A percentile compares a stretch with the other conserved stretches of the same genome.
These are phyloP conservation scores for Phlebiopsis flavidoalba DNA, from an alignment of 768 basidiomycete genomes.

Conservation along the genomic window DNA sequence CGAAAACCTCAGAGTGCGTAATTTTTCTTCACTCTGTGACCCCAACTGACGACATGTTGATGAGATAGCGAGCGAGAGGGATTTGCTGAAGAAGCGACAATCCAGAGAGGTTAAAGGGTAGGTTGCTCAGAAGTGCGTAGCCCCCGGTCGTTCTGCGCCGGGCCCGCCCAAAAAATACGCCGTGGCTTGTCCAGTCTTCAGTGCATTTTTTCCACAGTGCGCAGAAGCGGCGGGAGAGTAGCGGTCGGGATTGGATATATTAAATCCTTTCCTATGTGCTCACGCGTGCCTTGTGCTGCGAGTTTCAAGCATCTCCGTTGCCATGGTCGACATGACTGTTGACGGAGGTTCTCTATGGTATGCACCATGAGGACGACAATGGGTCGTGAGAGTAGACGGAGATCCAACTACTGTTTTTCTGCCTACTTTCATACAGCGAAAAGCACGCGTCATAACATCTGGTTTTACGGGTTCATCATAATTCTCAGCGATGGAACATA, in stretches of 20 bases:
- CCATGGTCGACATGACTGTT: neutral
- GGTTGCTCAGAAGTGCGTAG: neutral
- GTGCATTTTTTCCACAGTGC: too few relatives aligned
- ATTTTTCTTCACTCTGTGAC: neutral
- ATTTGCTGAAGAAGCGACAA: slow-evolving; percentile 15
- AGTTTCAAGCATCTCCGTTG: neutral
- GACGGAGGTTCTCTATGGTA: neutral
- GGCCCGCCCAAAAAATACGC: neutral
- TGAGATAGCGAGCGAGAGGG: slow-evolving; percentile 22
- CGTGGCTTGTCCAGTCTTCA: neutral
- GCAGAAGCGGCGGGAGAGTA: too few relatives aligned
- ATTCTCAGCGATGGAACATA: neutral
- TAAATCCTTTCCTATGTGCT: neutral
- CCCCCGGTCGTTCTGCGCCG: neutral
- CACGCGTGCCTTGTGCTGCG: neutral
- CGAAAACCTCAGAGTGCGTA: slow-evolving; percentile 13
- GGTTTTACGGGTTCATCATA: neutral
- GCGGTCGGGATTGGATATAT: neutral
- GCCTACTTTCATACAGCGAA: neutral
- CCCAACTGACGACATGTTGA: neutral
- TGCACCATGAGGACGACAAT: neutral
- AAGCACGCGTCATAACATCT: neutral
- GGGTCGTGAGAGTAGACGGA: neutral
- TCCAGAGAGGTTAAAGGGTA: slow-evolving; percentile 25
- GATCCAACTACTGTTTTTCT: neutral